A percentile compares a stretch with the other conserved stretches of the same genome.
Conservation (phyloP, 1,284 basidiomycete species). For the Ceratobasidium sp. region DNA sequence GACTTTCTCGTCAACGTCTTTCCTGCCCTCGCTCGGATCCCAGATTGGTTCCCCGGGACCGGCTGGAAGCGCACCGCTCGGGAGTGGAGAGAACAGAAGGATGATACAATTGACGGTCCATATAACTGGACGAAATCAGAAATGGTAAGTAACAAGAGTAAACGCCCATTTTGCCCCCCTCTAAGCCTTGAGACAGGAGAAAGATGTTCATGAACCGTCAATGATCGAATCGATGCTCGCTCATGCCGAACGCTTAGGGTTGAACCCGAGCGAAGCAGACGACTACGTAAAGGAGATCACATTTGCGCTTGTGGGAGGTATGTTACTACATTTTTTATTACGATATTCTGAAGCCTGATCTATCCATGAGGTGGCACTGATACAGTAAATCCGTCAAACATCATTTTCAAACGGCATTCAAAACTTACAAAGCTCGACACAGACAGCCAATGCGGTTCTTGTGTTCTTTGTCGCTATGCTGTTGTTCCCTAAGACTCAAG, state of each 20-base stretch:
- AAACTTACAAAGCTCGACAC: neutral
- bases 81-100: slow-evolving; percentile 29
- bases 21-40: slow-evolving; percentile 21
- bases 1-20: slow-evolving; percentile 39
- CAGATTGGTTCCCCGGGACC: slow-evolving; percentile 41
- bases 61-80: slow-evolving; percentile 12
- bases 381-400: neutral
- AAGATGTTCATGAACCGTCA: neutral
- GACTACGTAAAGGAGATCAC: neutral
- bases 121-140: slow-evolving; percentile 24
- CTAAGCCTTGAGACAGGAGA: neutral
- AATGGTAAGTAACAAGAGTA: neutral
- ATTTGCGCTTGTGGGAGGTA: slow-evolving; percentile 6
- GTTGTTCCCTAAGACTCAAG: slow-evolving; percentile 52
- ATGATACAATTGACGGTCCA: neutral
- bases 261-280: neutral
- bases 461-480: slow-evolving; percentile 49
- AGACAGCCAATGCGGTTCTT: slow-evolving; percentile 8
- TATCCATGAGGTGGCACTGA: neutral
- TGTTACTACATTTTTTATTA: neutral
- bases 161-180: too few relatives aligned
- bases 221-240: neutral
- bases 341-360: too few relatives aligned
- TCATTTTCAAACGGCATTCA: too few relatives aligned
- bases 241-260: neutral